A percentile compares a stretch with the other conserved stretches of the same genome.
These are phyloP conservation scores for Candida maesae DNA, from an alignment of 805 yeast species.

Conservation along the genomic window DNA sequence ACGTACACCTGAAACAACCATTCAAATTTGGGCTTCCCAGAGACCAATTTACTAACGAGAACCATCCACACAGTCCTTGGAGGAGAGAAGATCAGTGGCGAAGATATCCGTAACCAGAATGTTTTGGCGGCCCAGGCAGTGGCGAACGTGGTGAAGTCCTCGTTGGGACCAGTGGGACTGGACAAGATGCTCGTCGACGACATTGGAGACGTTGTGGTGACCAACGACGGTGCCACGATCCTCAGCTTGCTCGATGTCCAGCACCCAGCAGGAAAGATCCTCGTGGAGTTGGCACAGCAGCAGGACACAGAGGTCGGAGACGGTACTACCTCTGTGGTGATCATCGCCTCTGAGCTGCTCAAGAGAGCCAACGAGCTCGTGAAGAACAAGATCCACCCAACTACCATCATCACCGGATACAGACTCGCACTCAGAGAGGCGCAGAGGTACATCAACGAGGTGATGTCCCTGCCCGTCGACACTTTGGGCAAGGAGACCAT, in stretches of 20 bases:
- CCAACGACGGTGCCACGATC: constrained; percentile 98
- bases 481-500: constrained; percentile 72
- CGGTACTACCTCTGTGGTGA: constrained; percentile 96
- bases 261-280: constrained; percentile 97
- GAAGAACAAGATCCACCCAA: constrained; percentile 92
- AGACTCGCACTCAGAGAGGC: constrained; percentile 93
- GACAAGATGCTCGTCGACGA: constrained; percentile 99
- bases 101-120: constrained; percentile 93
- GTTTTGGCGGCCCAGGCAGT: constrained; percentile 98
- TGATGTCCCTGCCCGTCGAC: constrained; percentile 76
- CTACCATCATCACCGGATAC: constrained; percentile 96
- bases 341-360: constrained; percentile 88
- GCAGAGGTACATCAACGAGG: constrained; percentile 74
- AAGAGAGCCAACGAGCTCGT: constrained; percentile 93
- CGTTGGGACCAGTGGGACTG: constrained; percentile 96
- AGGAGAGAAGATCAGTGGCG: constrained; percentile 94
- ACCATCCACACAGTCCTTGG: constrained; percentile 57
- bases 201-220: constrained; percentile 97
- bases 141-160: constrained; percentile 93
- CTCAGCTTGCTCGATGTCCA: constrained; percentile 87
- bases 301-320: constrained; percentile 99
- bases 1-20: constrained; percentile 34
- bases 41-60: constrained; percentile 1
- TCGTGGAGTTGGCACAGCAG: constrained; percentile 96
- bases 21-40: not conserved